Conservation (phyloP, 768 basidiomycete genomes). For the Hydnomerulius pinastri region DNA sequence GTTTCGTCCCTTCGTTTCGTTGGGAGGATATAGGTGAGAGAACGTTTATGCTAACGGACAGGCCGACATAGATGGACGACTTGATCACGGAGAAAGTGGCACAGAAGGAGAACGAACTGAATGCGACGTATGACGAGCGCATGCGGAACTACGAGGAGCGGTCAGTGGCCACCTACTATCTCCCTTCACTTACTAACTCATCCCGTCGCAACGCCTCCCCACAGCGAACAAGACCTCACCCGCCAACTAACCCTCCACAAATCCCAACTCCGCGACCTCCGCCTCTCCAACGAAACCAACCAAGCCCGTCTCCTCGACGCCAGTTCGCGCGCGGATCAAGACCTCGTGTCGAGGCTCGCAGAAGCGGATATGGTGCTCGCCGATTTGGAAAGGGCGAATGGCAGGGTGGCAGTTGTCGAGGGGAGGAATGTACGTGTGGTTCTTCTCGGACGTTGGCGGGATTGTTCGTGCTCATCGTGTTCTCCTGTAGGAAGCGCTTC, state of each 20-base stretch:
- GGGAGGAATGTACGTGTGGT: slow-evolving; percentile 74
- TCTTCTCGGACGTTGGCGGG: too few relatives aligned
- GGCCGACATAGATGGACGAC: slow-evolving; percentile 82
- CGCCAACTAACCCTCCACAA: slow-evolving; percentile 89
- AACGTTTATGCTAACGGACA: slow-evolving; percentile 1
- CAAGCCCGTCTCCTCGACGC: slow-evolving; percentile 93
- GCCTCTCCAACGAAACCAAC: slow-evolving; percentile 87
- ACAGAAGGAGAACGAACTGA: slow-evolving; percentile 95
- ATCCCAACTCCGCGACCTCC: slow-evolving; percentile 86
- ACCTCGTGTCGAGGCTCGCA: slow-evolving; percentile 84
- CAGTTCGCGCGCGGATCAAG: slow-evolving; percentile 91
- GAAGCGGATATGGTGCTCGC: slow-evolving; percentile 95
- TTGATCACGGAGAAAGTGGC: slow-evolving; percentile 85
- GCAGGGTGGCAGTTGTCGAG: slow-evolving; percentile 88
- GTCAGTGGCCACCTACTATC: slow-evolving; percentile 41
- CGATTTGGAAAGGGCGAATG: slow-evolving; percentile 94
- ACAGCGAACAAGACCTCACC: slow-evolving; percentile 89
- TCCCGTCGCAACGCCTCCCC: too few relatives aligned
- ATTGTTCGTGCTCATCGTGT: too few relatives aligned
- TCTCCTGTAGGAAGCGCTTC: slow-evolving; percentile 76
- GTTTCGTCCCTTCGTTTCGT: too few relatives aligned
- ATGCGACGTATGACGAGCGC: slow-evolving; percentile 95
- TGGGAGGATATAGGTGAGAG: neutral
- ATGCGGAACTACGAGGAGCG: slow-evolving; percentile 95
- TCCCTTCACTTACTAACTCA: neutral